Base-by-base conservation (phyloP, 2,329 filamentous ascomycete species). In the Stemphylium vesicarium region DNA sequence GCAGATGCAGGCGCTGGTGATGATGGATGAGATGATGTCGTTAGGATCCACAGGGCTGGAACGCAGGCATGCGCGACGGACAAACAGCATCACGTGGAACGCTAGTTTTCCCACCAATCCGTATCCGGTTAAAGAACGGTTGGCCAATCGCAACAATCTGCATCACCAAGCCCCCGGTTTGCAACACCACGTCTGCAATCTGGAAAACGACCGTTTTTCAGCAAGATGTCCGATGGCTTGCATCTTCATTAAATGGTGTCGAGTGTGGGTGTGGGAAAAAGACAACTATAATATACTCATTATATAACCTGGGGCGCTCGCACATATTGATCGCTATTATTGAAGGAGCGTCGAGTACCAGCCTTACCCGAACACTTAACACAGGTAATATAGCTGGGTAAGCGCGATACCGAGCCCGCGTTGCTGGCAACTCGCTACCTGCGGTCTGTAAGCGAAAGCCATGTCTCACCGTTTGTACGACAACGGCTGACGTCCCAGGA, bases 71-170 rank as follows among this genome's bases (percentile, higher is more conserved):
- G 26, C 26, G 26, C 26, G 26, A 29, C 38, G 31, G 51, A 45
- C 4, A n/a, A 22, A 40, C 32, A 16, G 13, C 35, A 39, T 63
- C 63, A 65, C 63, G 63, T 65, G 62, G 15, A 8, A 18, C 39
- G 50, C 50, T 59, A 57, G 13, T 53, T 54, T 51, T 54, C 38
- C 55, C 59, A 56, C 54, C 59, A 57, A 56, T 60, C 37, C 49
- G n/a, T 29, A 53, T 55, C 18, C 60, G 58, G 58, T 41, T 62
- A 57, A 63, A 57, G 32, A 24, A 11, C 10, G 20, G 5, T 16
- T 32, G 35, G 24, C 57, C 45, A 60, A 60, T 60, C 12, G 39
- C n/a, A 36, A 45, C 32, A 15, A 35, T 46, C 35, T 32, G 24
- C 41, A 49, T 35, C 33, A 38, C 32, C 41, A 37, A 47, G 20